phyloP scores from a whole-genome alignment of 2,329 filamentous ascomycete species.

The Colletotrichum brevisporum region DNA sequence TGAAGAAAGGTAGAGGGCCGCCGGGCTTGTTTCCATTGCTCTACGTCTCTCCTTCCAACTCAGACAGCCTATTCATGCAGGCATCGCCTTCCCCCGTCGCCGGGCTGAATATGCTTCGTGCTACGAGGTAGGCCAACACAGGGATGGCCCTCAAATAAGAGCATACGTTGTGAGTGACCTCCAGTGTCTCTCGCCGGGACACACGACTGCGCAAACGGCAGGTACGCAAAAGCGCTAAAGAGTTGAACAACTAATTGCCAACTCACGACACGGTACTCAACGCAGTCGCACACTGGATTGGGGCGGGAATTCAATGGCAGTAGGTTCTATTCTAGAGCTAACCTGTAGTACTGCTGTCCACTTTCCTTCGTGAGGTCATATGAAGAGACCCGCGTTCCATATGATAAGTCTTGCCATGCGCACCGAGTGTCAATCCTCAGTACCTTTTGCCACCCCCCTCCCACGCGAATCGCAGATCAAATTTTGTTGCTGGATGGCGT shows the following conservation, averaged over 20 bases:
- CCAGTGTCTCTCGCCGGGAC: too few relatives aligned
- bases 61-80: not conserved
- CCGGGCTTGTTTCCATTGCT: not conserved
- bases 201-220: too few relatives aligned
- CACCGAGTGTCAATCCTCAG: too few relatives aligned
- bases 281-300: not conserved
- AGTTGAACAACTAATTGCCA: too few relatives aligned
- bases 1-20: too few relatives aligned
- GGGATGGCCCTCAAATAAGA: too few relatives aligned
- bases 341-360: slow-evolving; percentile 28
- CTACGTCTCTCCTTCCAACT: not conserved
- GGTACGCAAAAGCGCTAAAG: too few relatives aligned
- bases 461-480: too few relatives aligned
- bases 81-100: not conserved
- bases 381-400: slow-evolving; percentile 25
- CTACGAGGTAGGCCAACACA: not conserved
- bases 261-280: not conserved
- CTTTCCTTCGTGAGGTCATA: slow-evolving; percentile 15
- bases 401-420: not conserved
- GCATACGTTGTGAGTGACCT: too few relatives aligned
- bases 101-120: not conserved
- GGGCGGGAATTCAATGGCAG: not conserved
- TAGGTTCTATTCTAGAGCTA: slow-evolving; percentile 28
- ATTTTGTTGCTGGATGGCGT: too few relatives aligned
- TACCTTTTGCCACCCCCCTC: too few relatives aligned